Conservation (phyloP, 2,329 filamentous ascomycete genomes). For the Drechslerella dactyloides region DNA sequence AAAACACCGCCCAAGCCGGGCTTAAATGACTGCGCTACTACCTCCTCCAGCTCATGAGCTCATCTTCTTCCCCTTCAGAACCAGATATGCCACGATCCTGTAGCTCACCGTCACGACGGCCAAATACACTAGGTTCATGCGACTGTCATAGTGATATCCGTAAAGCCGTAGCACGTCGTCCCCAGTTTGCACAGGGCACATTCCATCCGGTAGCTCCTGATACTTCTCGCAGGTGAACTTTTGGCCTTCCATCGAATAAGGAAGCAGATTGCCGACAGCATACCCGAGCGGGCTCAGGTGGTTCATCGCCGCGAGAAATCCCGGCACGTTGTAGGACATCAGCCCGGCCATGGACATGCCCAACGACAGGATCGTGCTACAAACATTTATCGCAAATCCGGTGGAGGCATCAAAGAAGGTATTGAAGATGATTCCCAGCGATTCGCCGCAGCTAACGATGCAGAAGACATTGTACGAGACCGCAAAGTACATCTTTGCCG, state of each 20-base stretch:
- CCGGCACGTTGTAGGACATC: conserved; percentile 72
- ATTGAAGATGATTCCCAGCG: conserved; percentile 79
- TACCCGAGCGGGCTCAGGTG: conserved; percentile 76
- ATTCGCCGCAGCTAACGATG: conserved; percentile 76
- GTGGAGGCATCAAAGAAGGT: conserved; percentile 73
- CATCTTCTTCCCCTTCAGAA: conserved; percentile 65
- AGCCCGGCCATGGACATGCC: conserved; percentile 75
- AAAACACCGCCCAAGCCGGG: conserved; percentile 50
- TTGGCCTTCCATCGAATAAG: conserved; percentile 68
- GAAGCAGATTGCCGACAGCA: conserved; percentile 69
- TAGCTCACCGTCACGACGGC: conserved; percentile 71
- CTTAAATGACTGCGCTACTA: conserved; percentile 25
- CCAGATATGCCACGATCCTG: conserved; percentile 67
- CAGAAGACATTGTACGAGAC: conserved; percentile 73
- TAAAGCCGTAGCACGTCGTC: conserved; percentile 72
- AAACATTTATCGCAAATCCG: conserved; percentile 77
- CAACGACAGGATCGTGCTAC: conserved; percentile 72
- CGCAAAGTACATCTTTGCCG: conserved; percentile 70
- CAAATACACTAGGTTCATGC: conserved; percentile 68
- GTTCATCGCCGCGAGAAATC: conserved; percentile 71
- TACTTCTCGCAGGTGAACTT: conserved; percentile 68
- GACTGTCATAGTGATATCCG: conserved; percentile 66
- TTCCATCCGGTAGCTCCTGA: conserved; percentile 67
- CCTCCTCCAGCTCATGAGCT: too few relatives aligned
- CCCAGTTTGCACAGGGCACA: conserved; percentile 70